phyloP scores from a whole-genome alignment of 2,329 filamentous ascomycete genomes.

The Aspergillus fumigatus region DNA sequence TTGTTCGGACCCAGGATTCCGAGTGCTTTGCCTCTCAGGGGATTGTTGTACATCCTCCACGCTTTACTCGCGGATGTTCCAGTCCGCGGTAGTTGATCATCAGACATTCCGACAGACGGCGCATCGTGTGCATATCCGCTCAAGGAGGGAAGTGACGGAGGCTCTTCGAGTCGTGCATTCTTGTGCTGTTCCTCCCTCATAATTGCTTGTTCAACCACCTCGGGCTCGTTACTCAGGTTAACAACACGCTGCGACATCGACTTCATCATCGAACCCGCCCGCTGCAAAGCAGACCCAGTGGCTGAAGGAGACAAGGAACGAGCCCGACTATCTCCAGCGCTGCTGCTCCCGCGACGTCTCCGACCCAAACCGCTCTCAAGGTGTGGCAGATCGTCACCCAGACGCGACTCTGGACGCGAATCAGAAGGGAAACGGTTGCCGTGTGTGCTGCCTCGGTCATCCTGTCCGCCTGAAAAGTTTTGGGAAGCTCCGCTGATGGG shows the following conservation, averaged over 20 bases:
- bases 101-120: slow-evolving; percentile 28
- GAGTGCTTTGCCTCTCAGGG: slow-evolving; percentile 78
- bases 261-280: slow-evolving; percentile 71
- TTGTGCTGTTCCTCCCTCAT: slow-evolving; percentile 53
- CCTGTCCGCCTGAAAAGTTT: slow-evolving; percentile 35
- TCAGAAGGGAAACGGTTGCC: slow-evolving; percentile 51
- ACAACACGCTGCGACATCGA: slow-evolving; percentile 96
- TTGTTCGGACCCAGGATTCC: slow-evolving; percentile 80
- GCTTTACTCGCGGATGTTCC: slow-evolving; percentile 36
- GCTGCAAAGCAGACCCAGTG: slow-evolving; percentile 58
- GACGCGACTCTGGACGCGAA: slow-evolving; percentile 40
- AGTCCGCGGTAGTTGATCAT: slow-evolving; percentile 33
- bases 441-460: slow-evolving; percentile 50
- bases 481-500: slow-evolving; percentile 50
- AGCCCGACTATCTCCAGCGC: slow-evolving; percentile 28
- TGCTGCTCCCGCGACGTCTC: slow-evolving; percentile 54
- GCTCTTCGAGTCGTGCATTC: slow-evolving; percentile 50
- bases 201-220: slow-evolving; percentile 69
- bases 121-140: slow-evolving; percentile 43
- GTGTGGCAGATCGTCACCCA: slow-evolving; percentile 58
- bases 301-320: slow-evolving; percentile 61
- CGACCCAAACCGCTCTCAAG: slow-evolving; percentile 56
- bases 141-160: slow-evolving; percentile 48
- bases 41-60: slow-evolving; percentile 57
- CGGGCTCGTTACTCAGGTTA: slow-evolving; percentile 90